Evolutionary conservation across 805 yeast genomes (phyloP), one percentile per base, ranked within the genome.

Genomic region (Monosporozyma yasuniensis): DNA sequence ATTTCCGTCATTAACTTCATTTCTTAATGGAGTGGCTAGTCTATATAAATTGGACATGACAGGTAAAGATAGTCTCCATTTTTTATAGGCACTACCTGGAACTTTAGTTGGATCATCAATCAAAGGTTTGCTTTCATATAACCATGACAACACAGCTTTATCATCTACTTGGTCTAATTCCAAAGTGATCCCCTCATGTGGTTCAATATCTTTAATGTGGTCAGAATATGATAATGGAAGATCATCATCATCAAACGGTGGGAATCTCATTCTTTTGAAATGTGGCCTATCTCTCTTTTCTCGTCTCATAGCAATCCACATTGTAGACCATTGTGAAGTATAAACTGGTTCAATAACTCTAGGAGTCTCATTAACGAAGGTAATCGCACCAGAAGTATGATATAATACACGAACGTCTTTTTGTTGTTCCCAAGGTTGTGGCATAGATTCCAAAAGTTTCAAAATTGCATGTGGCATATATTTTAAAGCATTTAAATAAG

Each of bases 201-300:
- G 82, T 46, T 84, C 90, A 0, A 81, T 69, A 14, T 80, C 84
- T 53, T 86, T 84, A 12, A 89, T 70, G 59, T 85, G 84, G 50
- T 88, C 95, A n/a, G 80, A 60, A 81, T 87, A 93, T 50, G 83
- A 78, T 30, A 90, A 61, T 1, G 96, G 95, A 0, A 96, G 96
- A 64, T 91, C 98, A 65, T 93, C 99, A 63, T 93, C 99, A 66
- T 93, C 99, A 68, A 91, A 89, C 0, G 95, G 90, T 1, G 99
- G 99, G 57, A 93, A 86, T 50, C 88, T 76, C 87, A 93, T 83
- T 56, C 99, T 77, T 60, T 87, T 85, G 68, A 93, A 91, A 62
- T 87, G 95, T 32, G 80, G 72, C 57, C 98, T 76, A 63, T 90
- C 98, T 51, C 95, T 78, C 65, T 93, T 93, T 63, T 93, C 98